Evolutionary conservation across 495 filamentous ascomycete genomes (phyloP).

Genomic region (Podospora conica): DNA sequence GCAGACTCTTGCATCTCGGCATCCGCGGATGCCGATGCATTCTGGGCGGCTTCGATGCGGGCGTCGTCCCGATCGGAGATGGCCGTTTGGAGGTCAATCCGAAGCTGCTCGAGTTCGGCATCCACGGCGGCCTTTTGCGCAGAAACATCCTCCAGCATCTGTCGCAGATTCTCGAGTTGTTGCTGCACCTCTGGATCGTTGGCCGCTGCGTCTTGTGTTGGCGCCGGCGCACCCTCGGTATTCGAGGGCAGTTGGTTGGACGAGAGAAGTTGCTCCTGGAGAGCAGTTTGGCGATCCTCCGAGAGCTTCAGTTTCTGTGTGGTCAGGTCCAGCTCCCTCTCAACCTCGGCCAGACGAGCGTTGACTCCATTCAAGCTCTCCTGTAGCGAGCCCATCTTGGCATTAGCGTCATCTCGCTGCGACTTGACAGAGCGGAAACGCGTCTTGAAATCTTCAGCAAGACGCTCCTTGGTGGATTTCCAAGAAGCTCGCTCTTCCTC

Average conservation of each 20-base stretch:
- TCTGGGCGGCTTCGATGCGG: slow-evolving; percentile 39
- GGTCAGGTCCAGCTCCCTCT: slow-evolving; percentile 33
- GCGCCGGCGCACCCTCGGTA: slow-evolving; percentile 9
- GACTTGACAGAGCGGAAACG: slow-evolving; percentile 35
- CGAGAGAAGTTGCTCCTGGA: slow-evolving; percentile 23
- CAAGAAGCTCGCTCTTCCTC: slow-evolving; percentile 43
- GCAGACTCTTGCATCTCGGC: slow-evolving; percentile 30
- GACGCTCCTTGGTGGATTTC: slow-evolving; percentile 33
- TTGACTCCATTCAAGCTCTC: slow-evolving; percentile 28
- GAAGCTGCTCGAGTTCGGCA: slow-evolving; percentile 42
- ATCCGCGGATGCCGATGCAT: slow-evolving; percentile 30
- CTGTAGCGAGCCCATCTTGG: slow-evolving; percentile 35
- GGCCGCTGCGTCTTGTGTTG: background rate
- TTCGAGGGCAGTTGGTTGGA: background rate
- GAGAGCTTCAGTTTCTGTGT: slow-evolving; percentile 31
- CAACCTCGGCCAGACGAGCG: slow-evolving; percentile 26
- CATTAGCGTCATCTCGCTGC: slow-evolving; percentile 35
- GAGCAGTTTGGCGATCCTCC: slow-evolving; percentile 31
- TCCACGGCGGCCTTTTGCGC: slow-evolving; percentile 35
- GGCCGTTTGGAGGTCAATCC: slow-evolving; percentile 36
- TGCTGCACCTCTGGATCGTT: slow-evolving; percentile 60
- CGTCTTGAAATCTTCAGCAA: slow-evolving; percentile 45
- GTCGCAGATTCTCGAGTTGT: slow-evolving; percentile 44
- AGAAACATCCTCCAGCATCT: slow-evolving; percentile 38
- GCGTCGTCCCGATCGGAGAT: slow-evolving; percentile 42